Conservation (phyloP, 2,329 filamentous ascomycete species). For the Ceratocystis papillata region DNA sequence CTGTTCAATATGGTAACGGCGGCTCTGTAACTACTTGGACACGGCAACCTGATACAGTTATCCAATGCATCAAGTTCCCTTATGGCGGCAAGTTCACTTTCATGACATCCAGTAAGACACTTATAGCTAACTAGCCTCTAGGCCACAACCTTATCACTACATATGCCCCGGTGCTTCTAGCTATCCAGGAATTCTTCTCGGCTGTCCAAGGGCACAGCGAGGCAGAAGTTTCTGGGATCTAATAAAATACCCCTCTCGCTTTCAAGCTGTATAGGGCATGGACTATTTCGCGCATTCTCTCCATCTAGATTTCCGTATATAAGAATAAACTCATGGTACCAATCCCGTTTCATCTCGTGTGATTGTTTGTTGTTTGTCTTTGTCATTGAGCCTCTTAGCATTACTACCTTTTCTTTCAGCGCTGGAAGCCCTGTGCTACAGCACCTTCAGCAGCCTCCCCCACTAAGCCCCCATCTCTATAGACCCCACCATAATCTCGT, state of each 20-base stretch:
- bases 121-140: constrained; percentile 29
- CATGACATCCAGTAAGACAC: background rate
- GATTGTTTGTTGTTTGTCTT: background rate
- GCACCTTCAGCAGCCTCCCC: background rate
- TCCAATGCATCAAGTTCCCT: constrained; percentile 45
- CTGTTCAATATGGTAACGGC: constrained; percentile 35
- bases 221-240: background rate
- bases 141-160: constrained; percentile 61
- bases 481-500: constrained; percentile 15
- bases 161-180: constrained; percentile 52
- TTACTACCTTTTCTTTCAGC: background rate
- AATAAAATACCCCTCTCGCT: background rate
- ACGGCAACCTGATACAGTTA: constrained; percentile 37
- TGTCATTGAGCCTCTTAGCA: background rate
- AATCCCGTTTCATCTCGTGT: background rate
- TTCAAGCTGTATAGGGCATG: background rate
- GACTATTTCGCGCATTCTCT: background rate
- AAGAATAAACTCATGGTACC: background rate
- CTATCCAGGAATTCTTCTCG: constrained; percentile 56
- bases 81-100: constrained; percentile 41
- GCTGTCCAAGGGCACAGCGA: background rate
- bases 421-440: background rate
- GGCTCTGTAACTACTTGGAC: constrained; percentile 41
- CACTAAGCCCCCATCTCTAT: background rate
- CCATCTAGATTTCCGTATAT: background rate